Base-by-base conservation (phyloP, 1,139 yeast species). In the Pneumocystis murina region DNA sequence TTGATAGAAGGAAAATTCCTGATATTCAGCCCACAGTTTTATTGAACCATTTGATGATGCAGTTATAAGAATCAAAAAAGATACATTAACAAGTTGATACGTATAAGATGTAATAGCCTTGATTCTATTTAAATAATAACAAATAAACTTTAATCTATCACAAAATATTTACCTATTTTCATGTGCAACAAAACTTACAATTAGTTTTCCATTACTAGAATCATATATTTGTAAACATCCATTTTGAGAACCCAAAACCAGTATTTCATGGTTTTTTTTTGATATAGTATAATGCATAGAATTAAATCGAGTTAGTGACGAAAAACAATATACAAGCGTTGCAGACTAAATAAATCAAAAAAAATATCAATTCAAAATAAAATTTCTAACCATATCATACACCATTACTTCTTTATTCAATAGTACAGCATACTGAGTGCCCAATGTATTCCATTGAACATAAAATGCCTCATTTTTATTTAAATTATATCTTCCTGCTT, bases 31-130 rank as follows among this genome's bases (percentile, higher is more conserved):
- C 96, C 97, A 92, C 2, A 92, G 85, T 16, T 91, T 95, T 64
- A 92, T 84, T 70, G 83, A 86, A 55, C 98, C 97, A 73, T 92
- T 97, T 0, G 97, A 88, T 0, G 96, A 87, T 14, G 90, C 89
- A 1, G 96, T 86, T 0, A 87, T 80, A 72, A 94, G 76, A 48
- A 48, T 24, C 28, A 48, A 48, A 41, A 41, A 41, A 48, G 55
- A 48, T 24, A 16, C n/a, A 48, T 48, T 24, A 48, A 12, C n/a
- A 48, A n/a, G 16, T 20, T 20, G 71, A 80, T 85, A 6, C 62
- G 61, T 40, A 58, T 63, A 64, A 48, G 66, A n/a, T 38, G 60
- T 24, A 30, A 38, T 58, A 20, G 60, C 43, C 41, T 40, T 38
- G 20, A 38, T 12, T 16, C 60, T 58, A 40, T 10, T 58, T 58